Evolutionary conservation across 306 rosid species (phyloP).

Genomic region (Begonia fuchsioides): DNA sequence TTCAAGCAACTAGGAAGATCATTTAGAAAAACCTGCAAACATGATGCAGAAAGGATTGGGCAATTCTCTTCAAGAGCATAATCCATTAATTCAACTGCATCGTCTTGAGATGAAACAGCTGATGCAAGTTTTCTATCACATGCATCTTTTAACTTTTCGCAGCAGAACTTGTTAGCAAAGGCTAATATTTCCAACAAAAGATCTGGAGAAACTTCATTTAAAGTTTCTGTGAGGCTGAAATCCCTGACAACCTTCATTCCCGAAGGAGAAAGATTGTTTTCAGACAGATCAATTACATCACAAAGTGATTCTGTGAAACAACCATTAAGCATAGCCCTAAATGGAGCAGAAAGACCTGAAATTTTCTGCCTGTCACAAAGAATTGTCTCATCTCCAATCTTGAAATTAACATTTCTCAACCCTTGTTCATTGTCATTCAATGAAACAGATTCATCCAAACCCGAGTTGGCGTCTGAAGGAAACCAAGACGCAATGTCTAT

Average conservation of each 20-base stretch:
- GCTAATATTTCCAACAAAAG: constrained; percentile 64
- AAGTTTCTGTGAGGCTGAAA: constrained; percentile 45
- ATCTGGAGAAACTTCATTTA: constrained; percentile 42
- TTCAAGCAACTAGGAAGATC: constrained; percentile 60
- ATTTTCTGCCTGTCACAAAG: constrained; percentile 67
- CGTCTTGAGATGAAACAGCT: constrained; percentile 49
- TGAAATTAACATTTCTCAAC: constrained; percentile 38
- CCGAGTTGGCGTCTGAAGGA: constrained; percentile 18
- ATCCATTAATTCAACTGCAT: constrained; percentile 73
- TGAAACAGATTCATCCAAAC: constrained; percentile 26
- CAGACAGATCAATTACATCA: constrained; percentile 66
- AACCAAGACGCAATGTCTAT: constrained; percentile 46
- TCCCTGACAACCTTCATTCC: constrained; percentile 62
- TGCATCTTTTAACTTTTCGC: constrained; percentile 60
- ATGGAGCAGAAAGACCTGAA: constrained; percentile 73
- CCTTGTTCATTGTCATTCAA: constrained; percentile 34
- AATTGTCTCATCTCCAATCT: constrained; percentile 51
- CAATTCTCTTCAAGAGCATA: constrained; percentile 64
- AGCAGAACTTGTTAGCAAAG: constrained; percentile 74
- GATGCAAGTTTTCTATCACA: constrained; percentile 77
- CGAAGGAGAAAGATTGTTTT: constrained; percentile 52
- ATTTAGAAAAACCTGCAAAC: constrained; percentile 64
- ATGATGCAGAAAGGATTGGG: constrained; percentile 54
- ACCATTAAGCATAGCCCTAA: constrained; percentile 82
- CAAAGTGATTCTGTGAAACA: constrained; percentile 63